These are phyloP conservation scores for Quercus tomentella DNA, from an alignment of 331 rosid species.

Conservation along the genomic window DNA sequence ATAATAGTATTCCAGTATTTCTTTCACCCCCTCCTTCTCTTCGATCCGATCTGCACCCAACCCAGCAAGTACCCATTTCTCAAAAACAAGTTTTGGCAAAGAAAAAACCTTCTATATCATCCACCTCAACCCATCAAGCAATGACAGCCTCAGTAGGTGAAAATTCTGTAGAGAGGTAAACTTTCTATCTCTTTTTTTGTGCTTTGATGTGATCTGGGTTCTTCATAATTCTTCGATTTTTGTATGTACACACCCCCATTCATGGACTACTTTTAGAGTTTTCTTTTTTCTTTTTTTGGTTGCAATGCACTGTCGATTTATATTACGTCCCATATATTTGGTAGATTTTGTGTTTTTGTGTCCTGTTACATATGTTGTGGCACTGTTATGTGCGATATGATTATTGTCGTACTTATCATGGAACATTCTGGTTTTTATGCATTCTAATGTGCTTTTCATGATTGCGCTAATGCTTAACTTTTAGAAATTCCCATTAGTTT, in stretches of 20 bases:
- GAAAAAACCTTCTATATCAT: not conserved
- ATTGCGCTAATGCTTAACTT: not conserved
- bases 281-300: not conserved
- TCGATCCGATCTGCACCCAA: not conserved
- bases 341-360: not conserved
- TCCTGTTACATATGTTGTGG: not conserved
- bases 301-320: not conserved
- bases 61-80: not conserved
- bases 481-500: not conserved
- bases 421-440: not conserved
- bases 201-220: slow-evolving; percentile 5
- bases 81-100: not conserved
- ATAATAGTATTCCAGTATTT: not conserved
- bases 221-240: not conserved
- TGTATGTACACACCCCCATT: not conserved
- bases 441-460: not conserved
- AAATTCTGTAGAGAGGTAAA: slow-evolving; percentile 47
- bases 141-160: slow-evolving; percentile 52
- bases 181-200: not conserved
- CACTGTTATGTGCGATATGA: not conserved
- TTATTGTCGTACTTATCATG: not conserved
- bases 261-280: not conserved
- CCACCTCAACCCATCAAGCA: not conserved
- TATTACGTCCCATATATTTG: not conserved
- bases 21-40: not conserved